Evolutionary conservation across 164 flowering plant species (phyloP).

Genomic region (Umbellularia californica): DNA sequence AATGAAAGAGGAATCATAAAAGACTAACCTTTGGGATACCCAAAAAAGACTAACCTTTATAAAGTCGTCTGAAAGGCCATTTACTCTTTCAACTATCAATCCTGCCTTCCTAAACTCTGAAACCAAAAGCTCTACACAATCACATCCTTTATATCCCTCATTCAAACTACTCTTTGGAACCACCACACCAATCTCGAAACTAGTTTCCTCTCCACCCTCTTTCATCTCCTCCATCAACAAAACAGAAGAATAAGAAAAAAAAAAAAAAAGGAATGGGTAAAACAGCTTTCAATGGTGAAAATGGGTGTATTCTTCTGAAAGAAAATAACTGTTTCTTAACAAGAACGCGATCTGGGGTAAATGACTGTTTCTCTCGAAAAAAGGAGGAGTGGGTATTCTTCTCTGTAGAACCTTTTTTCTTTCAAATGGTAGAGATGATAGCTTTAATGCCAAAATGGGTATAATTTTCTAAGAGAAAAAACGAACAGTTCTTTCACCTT

Average conservation of each 20-base stretch:
- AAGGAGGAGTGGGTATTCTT: background rate
- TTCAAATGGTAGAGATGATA: no score
- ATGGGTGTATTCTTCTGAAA: no score
- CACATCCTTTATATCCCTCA: constrained; percentile 27
- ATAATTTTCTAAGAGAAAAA: background rate
- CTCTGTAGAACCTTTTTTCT: no score
- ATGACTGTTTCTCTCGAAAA: background rate
- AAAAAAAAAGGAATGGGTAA: background rate
- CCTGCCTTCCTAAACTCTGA: constrained; percentile 59
- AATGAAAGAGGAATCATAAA: background rate
- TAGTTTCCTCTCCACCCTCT: constrained; percentile 30
- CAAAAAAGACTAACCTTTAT: constrained; percentile 52
- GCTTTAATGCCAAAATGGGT: background rate
- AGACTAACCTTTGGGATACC: constrained; percentile 41
- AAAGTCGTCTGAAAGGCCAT: constrained; percentile 69
- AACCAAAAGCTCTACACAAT: constrained; percentile 64
- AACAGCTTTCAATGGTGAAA: background rate
- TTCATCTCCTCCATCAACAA: constrained; percentile 27
- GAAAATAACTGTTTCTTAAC: background rate
- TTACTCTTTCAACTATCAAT: constrained; percentile 56
- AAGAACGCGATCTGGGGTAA: background rate
- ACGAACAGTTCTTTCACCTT: background rate
- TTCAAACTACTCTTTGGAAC: constrained; percentile 43
- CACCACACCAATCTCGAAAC: constrained; percentile 73
- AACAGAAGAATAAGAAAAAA: background rate